Conservation (phyloP, 768 basidiomycete genomes). For the Trametopsis cervina region DNA sequence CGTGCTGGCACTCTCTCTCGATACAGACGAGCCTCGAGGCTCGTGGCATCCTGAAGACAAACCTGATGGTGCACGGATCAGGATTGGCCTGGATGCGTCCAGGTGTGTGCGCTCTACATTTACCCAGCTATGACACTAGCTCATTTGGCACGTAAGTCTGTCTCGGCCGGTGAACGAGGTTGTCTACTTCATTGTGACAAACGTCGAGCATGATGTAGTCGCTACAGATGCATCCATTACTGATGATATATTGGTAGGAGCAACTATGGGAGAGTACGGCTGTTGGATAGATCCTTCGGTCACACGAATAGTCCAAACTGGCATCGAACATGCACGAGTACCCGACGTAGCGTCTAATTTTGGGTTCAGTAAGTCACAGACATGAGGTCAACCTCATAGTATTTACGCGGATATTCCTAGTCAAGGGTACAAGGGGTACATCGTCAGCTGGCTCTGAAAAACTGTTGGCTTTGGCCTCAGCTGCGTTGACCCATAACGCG, state of each 20-base stretch:
- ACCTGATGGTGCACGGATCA: neutral
- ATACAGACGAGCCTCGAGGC: constrained; percentile 36
- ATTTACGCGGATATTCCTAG: no score
- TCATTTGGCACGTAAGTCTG: neutral
- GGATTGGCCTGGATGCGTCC: neutral
- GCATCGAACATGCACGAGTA: constrained; percentile 61
- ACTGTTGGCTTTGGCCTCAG: constrained; percentile 51
- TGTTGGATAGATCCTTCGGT: constrained; percentile 72
- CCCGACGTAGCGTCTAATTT: constrained; percentile 46
- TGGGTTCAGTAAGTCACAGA: constrained; percentile 38
- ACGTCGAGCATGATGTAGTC: constrained; percentile 60
- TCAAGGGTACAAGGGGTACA: neutral
- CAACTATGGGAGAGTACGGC: constrained; percentile 64
- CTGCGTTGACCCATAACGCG: constrained; percentile 50
- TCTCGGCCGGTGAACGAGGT: constrained; percentile 32
- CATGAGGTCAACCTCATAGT: constrained; percentile 6
- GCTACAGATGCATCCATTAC: constrained; percentile 27
- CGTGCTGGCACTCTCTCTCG: constrained; percentile 57
- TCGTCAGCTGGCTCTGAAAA: constrained; percentile 32
- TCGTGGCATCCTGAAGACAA: constrained; percentile 1
- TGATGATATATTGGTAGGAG: constrained; percentile 45
- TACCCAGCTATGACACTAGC: neutral
- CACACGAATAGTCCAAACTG: constrained; percentile 76
- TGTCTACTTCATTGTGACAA: constrained; percentile 75
- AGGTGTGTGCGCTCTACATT: neutral